Conservation (phyloP, 1,284 basidiomycete species). For the Leccinum idahoense region DNA sequence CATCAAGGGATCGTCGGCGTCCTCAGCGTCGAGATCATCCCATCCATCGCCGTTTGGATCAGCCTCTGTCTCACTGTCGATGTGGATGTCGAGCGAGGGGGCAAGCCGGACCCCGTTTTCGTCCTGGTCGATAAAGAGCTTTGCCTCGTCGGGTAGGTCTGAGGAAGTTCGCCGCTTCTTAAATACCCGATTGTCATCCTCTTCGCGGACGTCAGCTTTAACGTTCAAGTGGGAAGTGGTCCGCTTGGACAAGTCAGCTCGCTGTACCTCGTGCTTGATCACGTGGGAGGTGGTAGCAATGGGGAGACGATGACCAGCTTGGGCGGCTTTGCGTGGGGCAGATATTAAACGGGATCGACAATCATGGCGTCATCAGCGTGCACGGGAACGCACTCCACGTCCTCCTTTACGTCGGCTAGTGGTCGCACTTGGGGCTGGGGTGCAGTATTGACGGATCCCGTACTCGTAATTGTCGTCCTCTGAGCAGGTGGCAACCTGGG, state of each 20-base stretch:
- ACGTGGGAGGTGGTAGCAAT: slow-evolving; percentile 9
- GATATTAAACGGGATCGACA: too few relatives aligned
- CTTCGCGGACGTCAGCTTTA: slow-evolving; percentile 35
- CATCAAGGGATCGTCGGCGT: slow-evolving; percentile 94
- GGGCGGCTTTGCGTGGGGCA: too few relatives aligned
- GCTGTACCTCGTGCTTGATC: slow-evolving; percentile 18
- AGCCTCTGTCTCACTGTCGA: slow-evolving; percentile 45
- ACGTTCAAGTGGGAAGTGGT: slow-evolving; percentile 23
- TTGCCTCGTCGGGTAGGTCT: slow-evolving; percentile 51
- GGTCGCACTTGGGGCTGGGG: slow-evolving; percentile 19
- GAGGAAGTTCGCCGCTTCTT: slow-evolving; percentile 76
- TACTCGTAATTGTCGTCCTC: too few relatives aligned
- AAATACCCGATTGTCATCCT: slow-evolving; percentile 47
- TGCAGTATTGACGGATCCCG: slow-evolving; percentile 4
- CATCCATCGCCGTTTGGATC: slow-evolving; percentile 60
- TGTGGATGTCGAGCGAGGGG: slow-evolving; percentile 36
- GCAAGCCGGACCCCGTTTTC: slow-evolving; percentile 27
- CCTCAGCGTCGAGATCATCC: slow-evolving; percentile 92
- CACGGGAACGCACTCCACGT: slow-evolving; percentile 15
- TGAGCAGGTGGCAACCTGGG: too few relatives aligned
- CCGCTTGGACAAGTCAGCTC: slow-evolving; percentile 26
- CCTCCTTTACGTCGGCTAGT: slow-evolving; percentile 36
- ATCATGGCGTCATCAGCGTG: background rate
- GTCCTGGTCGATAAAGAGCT: slow-evolving; percentile 26
- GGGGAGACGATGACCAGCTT: background rate